These are phyloP conservation scores for Serendipita indica DNA, from an alignment of 768 basidiomycete genomes.

Conservation along the genomic window DNA sequence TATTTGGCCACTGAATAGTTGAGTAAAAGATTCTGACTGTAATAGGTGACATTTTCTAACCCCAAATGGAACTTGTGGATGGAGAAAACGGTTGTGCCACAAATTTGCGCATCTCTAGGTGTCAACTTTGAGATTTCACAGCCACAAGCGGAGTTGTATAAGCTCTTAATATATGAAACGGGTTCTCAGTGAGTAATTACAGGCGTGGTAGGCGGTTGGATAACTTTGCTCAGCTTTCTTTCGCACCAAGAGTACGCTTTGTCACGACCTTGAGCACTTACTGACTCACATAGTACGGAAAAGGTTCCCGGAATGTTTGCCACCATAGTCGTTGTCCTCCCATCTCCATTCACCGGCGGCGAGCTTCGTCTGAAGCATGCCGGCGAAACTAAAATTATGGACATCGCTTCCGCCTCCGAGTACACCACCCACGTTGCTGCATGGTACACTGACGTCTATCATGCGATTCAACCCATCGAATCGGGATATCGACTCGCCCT, in stretches of 20 bases:
- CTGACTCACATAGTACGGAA: slow-evolving; percentile 32
- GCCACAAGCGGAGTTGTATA: slow-evolving; percentile 30
- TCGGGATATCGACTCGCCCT: slow-evolving; percentile 37
- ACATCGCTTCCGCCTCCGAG: slow-evolving; percentile 23
- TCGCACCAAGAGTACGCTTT: slow-evolving; percentile 35
- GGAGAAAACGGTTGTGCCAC: slow-evolving; percentile 18
- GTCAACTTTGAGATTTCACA: slow-evolving; percentile 20
- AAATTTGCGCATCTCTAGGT: slow-evolving; percentile 27
- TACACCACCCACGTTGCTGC: slow-evolving; percentile 27
- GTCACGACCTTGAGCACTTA: neutral
- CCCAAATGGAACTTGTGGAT: slow-evolving; percentile 28
- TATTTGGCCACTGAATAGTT: neutral
- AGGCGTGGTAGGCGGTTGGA: neutral
- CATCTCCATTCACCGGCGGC: slow-evolving; percentile 34
- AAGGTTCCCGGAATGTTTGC: slow-evolving; percentile 38
- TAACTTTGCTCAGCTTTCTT: slow-evolving; percentile 27
- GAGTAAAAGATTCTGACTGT: neutral
- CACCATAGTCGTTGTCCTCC: slow-evolving; percentile 33
- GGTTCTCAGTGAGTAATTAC: slow-evolving; percentile 32
- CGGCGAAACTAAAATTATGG: slow-evolving; percentile 23
- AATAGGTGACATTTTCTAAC: slow-evolving; percentile 28
- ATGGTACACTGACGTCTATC: slow-evolving; percentile 40
- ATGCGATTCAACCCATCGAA: slow-evolving; percentile 35
- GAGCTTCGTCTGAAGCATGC: slow-evolving; percentile 31
- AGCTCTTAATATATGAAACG: slow-evolving; percentile 33